Evolutionary conservation across 2,329 filamentous ascomycete genomes (phyloP), one percentile per base, ranked within the genome.

Genomic region (Ascochyta viciae-villosae): DNA sequence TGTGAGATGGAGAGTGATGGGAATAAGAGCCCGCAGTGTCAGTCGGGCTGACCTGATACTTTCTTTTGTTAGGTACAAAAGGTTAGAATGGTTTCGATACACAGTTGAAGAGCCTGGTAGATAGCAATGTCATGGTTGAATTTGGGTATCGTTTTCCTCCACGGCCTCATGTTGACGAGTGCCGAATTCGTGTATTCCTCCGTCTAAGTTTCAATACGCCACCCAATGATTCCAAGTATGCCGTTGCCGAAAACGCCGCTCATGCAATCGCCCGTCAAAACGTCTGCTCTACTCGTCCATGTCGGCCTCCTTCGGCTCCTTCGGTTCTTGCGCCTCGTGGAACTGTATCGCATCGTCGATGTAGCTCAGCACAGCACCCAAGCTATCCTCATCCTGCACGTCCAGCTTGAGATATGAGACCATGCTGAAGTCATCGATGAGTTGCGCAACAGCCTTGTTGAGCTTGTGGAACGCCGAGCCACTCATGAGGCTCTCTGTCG

Each of bases 381-480:
- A 88, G 71, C 94, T 98, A 68, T 98, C 92, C 78, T 98, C 94
- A 68, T 96, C 88, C 63, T 95, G 90, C 26, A 89, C 89, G 71
- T 98, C 91, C 40, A 98, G 81, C 78, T 93, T 91, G 54, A 97
- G 81, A 73, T 96, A 99, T 43, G 91, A 96, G 12, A 99, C 91
- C 91, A 99, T 96, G 79, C 92, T 96, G 78, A 97, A 99, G 76
- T 92, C 95, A 75, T 98, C 95, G 63, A 99, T 96, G 62, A 99
- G 80, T 49, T 90, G 87, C 0, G 91, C 95, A 5, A 99, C 94
- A 0, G 94, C 94, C 58, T 87, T 85, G 74, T 97, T 97, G 63
- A 98, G 80, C 66, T 87, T 85, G 58, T 90, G 85, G 76, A 96
- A 98, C 16, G 90, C 90, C 1, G 86, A 83, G 3, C 94, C 93